Evolutionary conservation across 2,329 filamentous ascomycete species (phyloP), one percentile per base, ranked within the genome.

Genomic region (Pestalotiopsis sp.): DNA sequence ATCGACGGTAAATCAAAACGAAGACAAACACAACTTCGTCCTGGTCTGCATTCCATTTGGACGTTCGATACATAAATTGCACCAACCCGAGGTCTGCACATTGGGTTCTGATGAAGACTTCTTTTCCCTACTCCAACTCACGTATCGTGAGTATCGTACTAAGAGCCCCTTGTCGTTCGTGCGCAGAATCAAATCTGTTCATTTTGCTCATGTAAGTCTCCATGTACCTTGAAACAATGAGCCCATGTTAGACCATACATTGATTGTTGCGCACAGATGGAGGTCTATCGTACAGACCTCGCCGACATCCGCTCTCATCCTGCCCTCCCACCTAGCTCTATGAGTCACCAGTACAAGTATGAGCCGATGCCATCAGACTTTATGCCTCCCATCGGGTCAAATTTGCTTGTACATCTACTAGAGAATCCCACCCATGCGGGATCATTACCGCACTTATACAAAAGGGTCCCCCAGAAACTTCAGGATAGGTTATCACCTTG

Each of bases 401-500:
- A 75, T 27, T 65, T 75, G 2, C 74, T 78, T 20, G 71, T 71
- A 23, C 75, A 77, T 67, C 67, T 77, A 23, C 75, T 75, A 49
- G 74, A 78, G 57, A 72, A 78, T 45, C 76, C 75, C 12, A 71
- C 72, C 3, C 69, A 77, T 11, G 74, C 76, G 17, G 70, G 72
- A n/a, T 67, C 73, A 0, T 56, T 71, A 2, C 70, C 73, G 1
- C 67, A 74, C 20, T 67, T 76, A 2, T 78, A 71, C 36, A 62
- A 58, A 74, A 36, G 70, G 20, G 67, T 75, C 20, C 76, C 75
- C 1, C 76, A 76, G 61, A 78, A 77, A 45, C 66, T 77, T 3
- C 70, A 71, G 4, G 69, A 67, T 4, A 74, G 73, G 63, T 68
- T 77, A 4, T 65, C 71, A 31, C 69, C 75, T 4, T 76, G 73